Evolutionary conservation across 441 rosid genomes (phyloP).

Genomic region (Brassica hybrid): DNA sequence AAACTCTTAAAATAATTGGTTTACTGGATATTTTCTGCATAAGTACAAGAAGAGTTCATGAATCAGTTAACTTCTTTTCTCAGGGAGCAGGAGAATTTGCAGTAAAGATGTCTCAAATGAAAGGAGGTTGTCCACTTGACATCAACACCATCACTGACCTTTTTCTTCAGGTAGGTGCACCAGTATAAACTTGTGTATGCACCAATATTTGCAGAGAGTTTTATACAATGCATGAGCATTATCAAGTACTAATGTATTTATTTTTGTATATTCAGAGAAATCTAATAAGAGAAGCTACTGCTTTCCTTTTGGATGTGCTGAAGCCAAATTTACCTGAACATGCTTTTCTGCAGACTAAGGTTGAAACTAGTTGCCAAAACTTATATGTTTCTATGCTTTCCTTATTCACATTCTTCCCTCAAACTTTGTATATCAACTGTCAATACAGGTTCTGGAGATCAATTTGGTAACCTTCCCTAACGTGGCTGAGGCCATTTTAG

Average conservation of each 20-base stretch:
- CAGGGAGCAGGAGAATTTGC: conserved; percentile 99
- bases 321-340: conserved; percentile 98
- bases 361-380: conserved; percentile 34
- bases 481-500: conserved; percentile 97
- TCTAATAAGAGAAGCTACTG: conserved; percentile 98
- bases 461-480: conserved; percentile 98
- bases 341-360: conserved; percentile 97
- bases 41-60: conserved; percentile 20
- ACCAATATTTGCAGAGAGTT: too few species aligned
- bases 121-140: conserved; percentile 98
- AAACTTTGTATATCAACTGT: conserved; percentile 36
- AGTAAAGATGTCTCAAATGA: conserved; percentile 99
- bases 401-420: conserved; percentile 1
- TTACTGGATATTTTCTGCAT: neutral
- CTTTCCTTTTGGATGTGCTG: conserved; percentile 95
- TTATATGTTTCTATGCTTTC: conserved; percentile 18
- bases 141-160: conserved; percentile 98
- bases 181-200: neutral
- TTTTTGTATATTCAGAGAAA: conserved; percentile 68
- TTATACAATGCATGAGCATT: neutral
- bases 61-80: conserved; percentile 19
- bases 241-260: conserved; percentile 10
- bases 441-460: conserved; percentile 87
- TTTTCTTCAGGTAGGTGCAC: conserved; percentile 85
- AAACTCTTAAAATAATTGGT: conserved; percentile 6